Evolutionary conservation across 2,329 filamentous ascomycete genomes (phyloP), one percentile per base, ranked within the genome.

Genomic region (Colletotrichum simmondsii): DNA sequence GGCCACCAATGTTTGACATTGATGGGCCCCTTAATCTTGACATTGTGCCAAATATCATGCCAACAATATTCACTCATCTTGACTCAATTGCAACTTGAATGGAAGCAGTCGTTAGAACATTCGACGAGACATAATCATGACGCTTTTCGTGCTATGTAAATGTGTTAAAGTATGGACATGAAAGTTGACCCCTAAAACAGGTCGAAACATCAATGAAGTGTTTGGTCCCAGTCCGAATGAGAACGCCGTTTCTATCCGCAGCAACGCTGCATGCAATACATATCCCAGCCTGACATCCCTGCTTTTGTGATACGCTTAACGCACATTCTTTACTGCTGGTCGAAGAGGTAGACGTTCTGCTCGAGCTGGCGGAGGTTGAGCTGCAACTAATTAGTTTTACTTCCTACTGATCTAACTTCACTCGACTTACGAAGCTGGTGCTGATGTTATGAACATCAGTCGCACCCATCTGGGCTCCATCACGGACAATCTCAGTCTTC

Each of bases 401-500:
- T 30, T n/a, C 24, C 46, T 22, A 4, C 16, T 24, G 3, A 16
- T 24, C 7, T 4, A 14, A 32, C 3, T 0, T 7, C 16, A 12
- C 26, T 42, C 1, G 1, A 75, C 68, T 74, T 26, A 74, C 71
- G n/a, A 75, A 72, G 52, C 53, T 69, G 37, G 59, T 58, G 60
- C 65, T 66, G 19, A 74, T 68, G 60, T 83, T 74, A 77, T 79
- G 76, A 75, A 75, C 30, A 30, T 71, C 26, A 16, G 80, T 77
- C 8, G 81, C 78, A 10, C 82, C 81, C 37, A 81, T 75, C 75
- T 83, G 80, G 22, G 79, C 79, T 56, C 78, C 82, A 61, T 83
- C 82, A 2, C 77, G 73, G 30, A 78, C 68, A 35, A 88, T 81
- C 79, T 88, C 86, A 52, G 82, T 80, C 81, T 87, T 87, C 72